A percentile compares a stretch with the other conserved stretches of the same genome.
phyloP scores from a whole-genome alignment of 2,329 filamentous ascomycete species.

The Trichoderma sp. region DNA sequence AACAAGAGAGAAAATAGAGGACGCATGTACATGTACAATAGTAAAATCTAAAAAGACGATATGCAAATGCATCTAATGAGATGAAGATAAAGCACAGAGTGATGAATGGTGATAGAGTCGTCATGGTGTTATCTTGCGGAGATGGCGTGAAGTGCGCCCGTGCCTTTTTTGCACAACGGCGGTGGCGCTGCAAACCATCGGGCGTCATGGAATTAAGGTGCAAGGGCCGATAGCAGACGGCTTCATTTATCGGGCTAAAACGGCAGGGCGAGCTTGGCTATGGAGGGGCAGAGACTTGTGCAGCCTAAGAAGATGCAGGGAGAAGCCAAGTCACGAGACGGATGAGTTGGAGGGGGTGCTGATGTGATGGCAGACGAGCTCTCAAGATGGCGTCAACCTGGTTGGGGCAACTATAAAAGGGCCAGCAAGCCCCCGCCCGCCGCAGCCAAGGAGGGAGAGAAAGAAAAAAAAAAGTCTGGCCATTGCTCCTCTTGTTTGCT shows the following conservation, averaged over 20 bases:
- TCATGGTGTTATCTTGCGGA: neutral
- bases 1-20: neutral
- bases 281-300: slow-evolving; percentile 16
- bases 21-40: slow-evolving; percentile 8
- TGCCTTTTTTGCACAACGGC: neutral
- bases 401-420: slow-evolving; percentile 20
- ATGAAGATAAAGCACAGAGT: neutral
- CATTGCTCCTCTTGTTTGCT: neutral
- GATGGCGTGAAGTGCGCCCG: neutral
- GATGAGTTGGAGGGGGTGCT: slow-evolving; percentile 8
- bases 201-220: slow-evolving; percentile 11
- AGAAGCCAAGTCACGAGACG: slow-evolving; percentile 18
- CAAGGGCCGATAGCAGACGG: neutral
- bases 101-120: neutral
- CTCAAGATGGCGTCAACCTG: slow-evolving; percentile 18
- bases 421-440: slow-evolving; percentile 7
- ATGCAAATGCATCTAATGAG: neutral
- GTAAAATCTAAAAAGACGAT: slow-evolving; percentile 2
- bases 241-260: slow-evolving; percentile 18
- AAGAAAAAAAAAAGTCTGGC: neutral
- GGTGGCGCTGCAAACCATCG: slow-evolving; percentile 15
- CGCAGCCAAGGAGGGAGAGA: neutral
- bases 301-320: slow-evolving; percentile 14
- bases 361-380: neutral
- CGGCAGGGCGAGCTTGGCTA: neutral